Conservation (phyloP, 2,329 filamentous ascomycete genomes). For the Neonectria sp. region DNA sequence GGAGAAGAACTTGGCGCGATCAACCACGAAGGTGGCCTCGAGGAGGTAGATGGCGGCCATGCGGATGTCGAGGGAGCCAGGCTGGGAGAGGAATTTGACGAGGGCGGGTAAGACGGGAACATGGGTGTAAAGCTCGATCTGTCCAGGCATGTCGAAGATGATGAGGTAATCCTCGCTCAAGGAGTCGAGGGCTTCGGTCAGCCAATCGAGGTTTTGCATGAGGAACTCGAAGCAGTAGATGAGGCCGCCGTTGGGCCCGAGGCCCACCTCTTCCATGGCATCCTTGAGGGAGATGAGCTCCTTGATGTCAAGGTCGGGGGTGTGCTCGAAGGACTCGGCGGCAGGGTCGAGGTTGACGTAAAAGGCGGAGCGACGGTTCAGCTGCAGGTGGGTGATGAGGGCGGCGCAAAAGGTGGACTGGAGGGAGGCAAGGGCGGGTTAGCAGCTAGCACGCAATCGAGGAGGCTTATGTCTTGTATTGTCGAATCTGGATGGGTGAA, state of each 20-base stretch:
- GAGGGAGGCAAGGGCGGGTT: slow-evolving; percentile 20
- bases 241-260: slow-evolving; percentile 92
- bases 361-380: slow-evolving; percentile 93
- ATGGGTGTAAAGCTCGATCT: slow-evolving; percentile 99
- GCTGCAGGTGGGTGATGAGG: slow-evolving; percentile 92
- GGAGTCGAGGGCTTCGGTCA: slow-evolving; percentile 86
- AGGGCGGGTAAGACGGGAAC: slow-evolving; percentile 92
- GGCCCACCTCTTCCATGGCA: slow-evolving; percentile 94
- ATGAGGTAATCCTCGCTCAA: slow-evolving; percentile 96
- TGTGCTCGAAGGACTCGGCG: slow-evolving; percentile 91
- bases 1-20: slow-evolving; percentile 97
- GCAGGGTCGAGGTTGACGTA: slow-evolving; percentile 99
- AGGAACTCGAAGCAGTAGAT: slow-evolving; percentile 98
- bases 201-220: slow-evolving; percentile 93
- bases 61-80: slow-evolving; percentile 88
- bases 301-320: slow-evolving; percentile 95
- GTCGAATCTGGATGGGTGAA: slow-evolving; percentile 16
- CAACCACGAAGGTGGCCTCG: slow-evolving; percentile 95
- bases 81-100: slow-evolving; percentile 83
- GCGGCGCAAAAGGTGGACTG: slow-evolving; percentile 95
- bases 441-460: slow-evolving; percentile 41
- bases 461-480: slow-evolving; percentile 19
- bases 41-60: slow-evolving; percentile 95
- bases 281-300: slow-evolving; percentile 94
- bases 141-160: slow-evolving; percentile 98